Conservation (phyloP, 306 rosid species). For the Rubus parviflorus region DNA sequence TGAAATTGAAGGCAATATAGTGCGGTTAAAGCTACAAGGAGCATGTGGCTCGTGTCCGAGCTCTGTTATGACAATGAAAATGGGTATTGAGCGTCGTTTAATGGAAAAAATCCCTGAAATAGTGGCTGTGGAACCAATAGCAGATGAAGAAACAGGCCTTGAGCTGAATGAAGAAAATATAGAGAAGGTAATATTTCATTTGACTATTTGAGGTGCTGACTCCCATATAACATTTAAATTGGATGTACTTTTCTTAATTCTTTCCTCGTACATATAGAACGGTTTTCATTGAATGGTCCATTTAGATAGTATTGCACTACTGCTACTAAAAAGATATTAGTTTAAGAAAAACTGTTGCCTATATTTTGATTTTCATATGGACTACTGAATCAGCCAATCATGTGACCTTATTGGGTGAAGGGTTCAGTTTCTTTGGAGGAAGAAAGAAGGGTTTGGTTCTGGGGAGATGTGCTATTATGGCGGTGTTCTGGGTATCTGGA, state of each 20-base stretch:
- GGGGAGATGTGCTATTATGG: too few relatives aligned
- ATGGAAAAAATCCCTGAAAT: slow-evolving; percentile 97
- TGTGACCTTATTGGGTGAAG: too few relatives aligned
- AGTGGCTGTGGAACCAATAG: slow-evolving; percentile 86
- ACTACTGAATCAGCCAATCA: too few relatives aligned
- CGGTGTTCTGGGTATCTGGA: too few relatives aligned
- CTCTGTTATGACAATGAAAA: slow-evolving; percentile 86
- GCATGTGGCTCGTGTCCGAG: slow-evolving; percentile 99
- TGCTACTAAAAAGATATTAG: neutral
- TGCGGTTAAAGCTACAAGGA: slow-evolving; percentile 92
- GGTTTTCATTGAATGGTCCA: neutral
- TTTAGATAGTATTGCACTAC: neutral
- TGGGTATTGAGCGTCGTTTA: slow-evolving; percentile 91
- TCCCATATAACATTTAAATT: neutral
- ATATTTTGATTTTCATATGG: neutral
- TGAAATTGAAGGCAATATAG: slow-evolving; percentile 90
- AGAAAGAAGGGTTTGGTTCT: too few relatives aligned
- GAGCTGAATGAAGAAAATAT: slow-evolving; percentile 83
- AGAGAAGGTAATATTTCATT: slow-evolving; percentile 62
- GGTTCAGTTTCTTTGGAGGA: too few relatives aligned
- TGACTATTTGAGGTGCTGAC: neutral
- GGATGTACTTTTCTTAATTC: neutral
- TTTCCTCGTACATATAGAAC: neutral
- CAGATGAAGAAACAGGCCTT: slow-evolving; percentile 84
- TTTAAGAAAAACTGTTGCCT: neutral